Percentiles rank a stretch among this genome's conserved stretches.
phyloP scores from a whole-genome alignment of 2,329 filamentous ascomycete species.

The Trichophyton verrucosum region DNA sequence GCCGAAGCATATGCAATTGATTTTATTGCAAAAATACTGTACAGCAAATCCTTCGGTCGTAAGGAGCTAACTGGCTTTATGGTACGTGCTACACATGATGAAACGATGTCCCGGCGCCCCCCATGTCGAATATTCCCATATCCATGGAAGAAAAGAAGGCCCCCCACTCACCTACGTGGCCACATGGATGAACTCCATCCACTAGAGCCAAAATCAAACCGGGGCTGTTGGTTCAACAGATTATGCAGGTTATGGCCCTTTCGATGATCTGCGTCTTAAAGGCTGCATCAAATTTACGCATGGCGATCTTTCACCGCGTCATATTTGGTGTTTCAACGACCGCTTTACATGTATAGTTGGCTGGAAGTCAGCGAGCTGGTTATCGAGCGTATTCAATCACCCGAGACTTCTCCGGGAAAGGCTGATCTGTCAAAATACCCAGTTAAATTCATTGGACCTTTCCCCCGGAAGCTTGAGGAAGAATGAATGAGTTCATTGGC shows the following conservation, averaged over 20 bases:
- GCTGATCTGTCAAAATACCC: conserved; percentile 20
- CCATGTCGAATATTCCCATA: conserved; percentile 13
- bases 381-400: conserved; percentile 36
- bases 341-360: conserved; percentile 21
- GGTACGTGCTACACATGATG: conserved; percentile 36
- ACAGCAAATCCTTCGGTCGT: conserved; percentile 33
- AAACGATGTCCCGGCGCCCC: conserved; percentile 23
- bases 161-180: conserved; percentile 9
- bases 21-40: neutral
- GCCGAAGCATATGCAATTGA: neutral
- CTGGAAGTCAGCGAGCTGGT: conserved; percentile 37
- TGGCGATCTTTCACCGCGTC: conserved; percentile 20
- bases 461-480: conserved; percentile 30
- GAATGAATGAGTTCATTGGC: conserved; percentile 27
- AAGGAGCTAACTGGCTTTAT: conserved; percentile 20
- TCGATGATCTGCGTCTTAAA: conserved; percentile 20
- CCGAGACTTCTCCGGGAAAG: conserved; percentile 17
- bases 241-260: conserved; percentile 14
- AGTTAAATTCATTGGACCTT: conserved; percentile 27
- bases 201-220: conserved; percentile 6
- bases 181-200: conserved; percentile 13
- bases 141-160: conserved; percentile 5
- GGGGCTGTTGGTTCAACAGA: conserved; percentile 12
- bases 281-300: conserved; percentile 16
- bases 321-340: conserved; percentile 16